These are phyloP conservation scores for Candida jianshihensis DNA, from an alignment of 805 yeast species.

Conservation along the genomic window DNA sequence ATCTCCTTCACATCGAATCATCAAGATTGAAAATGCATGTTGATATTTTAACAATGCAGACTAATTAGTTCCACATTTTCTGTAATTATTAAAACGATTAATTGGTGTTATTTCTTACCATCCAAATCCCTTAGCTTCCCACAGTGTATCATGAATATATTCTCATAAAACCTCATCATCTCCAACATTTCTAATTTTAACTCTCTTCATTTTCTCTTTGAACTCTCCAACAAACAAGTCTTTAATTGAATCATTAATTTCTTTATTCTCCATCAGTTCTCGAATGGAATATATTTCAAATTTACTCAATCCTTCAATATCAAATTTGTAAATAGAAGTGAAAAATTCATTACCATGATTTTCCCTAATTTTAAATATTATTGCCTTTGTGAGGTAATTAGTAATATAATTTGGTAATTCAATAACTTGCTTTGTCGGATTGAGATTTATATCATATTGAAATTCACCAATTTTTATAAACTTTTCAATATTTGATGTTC, in stretches of 20 bases:
- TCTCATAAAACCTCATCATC: neutral
- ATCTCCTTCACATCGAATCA: too few relatives aligned
- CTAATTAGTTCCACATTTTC: too few relatives aligned
- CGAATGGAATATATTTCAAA: slow-evolving; percentile 23
- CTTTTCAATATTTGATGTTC: slow-evolving; percentile 2
- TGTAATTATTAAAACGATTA: too few relatives aligned
- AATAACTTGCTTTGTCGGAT: slow-evolving; percentile 27
- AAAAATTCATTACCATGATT: slow-evolving; percentile 31
- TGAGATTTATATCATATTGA: slow-evolving; percentile 18
- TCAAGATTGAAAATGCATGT: too few relatives aligned
- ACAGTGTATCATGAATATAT: too few relatives aligned
- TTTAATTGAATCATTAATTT: slow-evolving; percentile 11
- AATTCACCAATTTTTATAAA: slow-evolving; percentile 23
- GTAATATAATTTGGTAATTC: slow-evolving; percentile 25
- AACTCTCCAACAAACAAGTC: too few relatives aligned
- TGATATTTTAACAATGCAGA: too few relatives aligned
- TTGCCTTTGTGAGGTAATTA: slow-evolving; percentile 25
- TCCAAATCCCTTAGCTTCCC: too few relatives aligned
- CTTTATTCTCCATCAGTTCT: slow-evolving; percentile 8
- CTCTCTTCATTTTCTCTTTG: neutral
- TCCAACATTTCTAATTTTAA: neutral
- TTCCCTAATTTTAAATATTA: slow-evolving; percentile 24
- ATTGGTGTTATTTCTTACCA: too few relatives aligned
- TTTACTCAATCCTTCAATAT: slow-evolving; percentile 35
- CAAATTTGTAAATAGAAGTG: slow-evolving; percentile 31